Conservation (phyloP, 306 rosid species). For the Glycine tomentella region DNA sequence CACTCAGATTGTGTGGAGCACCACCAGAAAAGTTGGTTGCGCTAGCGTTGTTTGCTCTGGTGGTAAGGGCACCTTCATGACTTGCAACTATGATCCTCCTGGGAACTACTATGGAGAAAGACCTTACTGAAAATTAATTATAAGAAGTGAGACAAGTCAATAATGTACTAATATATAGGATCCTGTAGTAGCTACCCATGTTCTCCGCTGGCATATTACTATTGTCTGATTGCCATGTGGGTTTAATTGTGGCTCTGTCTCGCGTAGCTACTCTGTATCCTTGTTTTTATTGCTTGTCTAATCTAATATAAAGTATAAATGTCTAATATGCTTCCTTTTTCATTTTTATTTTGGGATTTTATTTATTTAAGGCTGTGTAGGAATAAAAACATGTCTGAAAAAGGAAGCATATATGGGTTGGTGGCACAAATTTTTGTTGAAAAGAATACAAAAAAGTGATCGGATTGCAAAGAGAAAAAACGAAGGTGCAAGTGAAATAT, state of each 20-base stretch:
- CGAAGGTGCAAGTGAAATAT: too few relatives aligned
- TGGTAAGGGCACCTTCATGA: constrained; percentile 74
- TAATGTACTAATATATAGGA: constrained; percentile 5
- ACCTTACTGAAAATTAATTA: constrained; percentile 62
- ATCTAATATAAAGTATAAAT: not conserved
- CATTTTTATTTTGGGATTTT: too few relatives aligned
- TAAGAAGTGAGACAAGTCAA: constrained; percentile 30
- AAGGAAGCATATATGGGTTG: too few relatives aligned
- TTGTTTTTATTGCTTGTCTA: constrained; percentile 27
- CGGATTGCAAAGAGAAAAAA: too few relatives aligned
- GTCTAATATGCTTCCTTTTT: not conserved
- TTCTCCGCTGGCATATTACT: not conserved
- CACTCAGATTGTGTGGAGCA: constrained; percentile 86
- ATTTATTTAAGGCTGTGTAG: too few relatives aligned
- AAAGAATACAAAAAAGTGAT: too few relatives aligned
- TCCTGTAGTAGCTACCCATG: not conserved
- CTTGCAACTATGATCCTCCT: constrained; percentile 93
- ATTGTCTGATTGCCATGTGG: constrained; percentile 43
- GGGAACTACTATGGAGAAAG: constrained; percentile 85
- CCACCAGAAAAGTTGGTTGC: constrained; percentile 68
- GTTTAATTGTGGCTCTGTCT: constrained; percentile 10
- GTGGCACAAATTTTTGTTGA: too few relatives aligned
- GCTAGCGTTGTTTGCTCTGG: constrained; percentile 66
- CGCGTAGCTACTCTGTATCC: constrained; percentile 25
- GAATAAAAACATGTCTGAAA: too few relatives aligned